phyloP scores from a whole-genome alignment of 2,329 filamentous ascomycete species.

The Bipolaris cookei region DNA sequence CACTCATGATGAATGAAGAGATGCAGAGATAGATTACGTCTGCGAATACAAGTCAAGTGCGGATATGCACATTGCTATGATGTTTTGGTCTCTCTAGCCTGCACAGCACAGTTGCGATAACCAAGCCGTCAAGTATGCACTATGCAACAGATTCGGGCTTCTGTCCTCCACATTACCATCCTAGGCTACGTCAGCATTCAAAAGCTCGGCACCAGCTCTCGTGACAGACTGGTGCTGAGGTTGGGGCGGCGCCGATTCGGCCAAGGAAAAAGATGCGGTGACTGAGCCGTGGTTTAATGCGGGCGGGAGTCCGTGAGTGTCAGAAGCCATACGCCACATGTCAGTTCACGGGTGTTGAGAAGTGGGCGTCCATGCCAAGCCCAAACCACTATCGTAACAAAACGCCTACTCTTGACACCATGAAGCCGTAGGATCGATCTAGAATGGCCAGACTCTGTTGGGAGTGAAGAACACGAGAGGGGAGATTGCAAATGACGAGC shows the following conservation, averaged over 20 bases:
- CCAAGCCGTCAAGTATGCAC: not conserved
- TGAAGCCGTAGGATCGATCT: constrained; percentile 3
- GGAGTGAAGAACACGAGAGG: not conserved
- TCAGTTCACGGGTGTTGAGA: constrained; percentile 3
- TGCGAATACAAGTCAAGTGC: constrained; percentile 3
- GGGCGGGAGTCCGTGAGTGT: not conserved
- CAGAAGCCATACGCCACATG: constrained; percentile 7
- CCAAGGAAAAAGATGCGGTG: constrained; percentile 15
- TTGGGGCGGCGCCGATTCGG: constrained; percentile 8
- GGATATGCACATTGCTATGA: not conserved
- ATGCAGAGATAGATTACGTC: constrained; percentile 8
- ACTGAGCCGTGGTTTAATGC: constrained; percentile 17
- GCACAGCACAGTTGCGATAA: not conserved
- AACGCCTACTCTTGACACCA: not conserved
- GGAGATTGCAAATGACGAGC: not conserved
- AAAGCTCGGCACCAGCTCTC: not conserved
- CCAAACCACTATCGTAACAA: not conserved
- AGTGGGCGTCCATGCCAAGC: too few species aligned
- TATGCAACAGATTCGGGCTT: not conserved
- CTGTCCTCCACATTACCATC: not conserved
- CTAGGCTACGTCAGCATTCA: not conserved
- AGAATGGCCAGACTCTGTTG: not conserved
- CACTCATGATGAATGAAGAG: not conserved
- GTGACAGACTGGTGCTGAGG: not conserved
- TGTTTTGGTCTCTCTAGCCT: not conserved